These are phyloP conservation scores for Serendipita sp. DNA, from an alignment of 768 basidiomycete genomes.

Conservation along the genomic window DNA sequence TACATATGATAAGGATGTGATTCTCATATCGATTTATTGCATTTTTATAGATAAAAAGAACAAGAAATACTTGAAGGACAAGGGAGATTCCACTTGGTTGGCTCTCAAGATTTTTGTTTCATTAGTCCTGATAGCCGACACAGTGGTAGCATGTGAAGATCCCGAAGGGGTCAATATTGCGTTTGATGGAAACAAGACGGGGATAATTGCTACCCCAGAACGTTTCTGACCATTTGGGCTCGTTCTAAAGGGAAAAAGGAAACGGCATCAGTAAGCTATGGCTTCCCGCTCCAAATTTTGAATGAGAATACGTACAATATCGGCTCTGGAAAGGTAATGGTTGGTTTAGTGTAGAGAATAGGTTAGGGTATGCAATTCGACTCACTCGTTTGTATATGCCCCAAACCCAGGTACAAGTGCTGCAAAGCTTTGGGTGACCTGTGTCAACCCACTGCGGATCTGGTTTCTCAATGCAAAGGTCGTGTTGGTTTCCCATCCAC, in stretches of 20 bases:
- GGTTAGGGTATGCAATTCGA: neutral
- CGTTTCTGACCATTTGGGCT: conserved; percentile 2
- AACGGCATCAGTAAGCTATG: neutral
- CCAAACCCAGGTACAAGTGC: neutral
- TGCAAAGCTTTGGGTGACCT: neutral
- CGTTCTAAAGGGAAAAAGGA: neutral
- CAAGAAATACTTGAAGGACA: neutral
- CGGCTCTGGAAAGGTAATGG: neutral
- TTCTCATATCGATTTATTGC: too few species aligned
- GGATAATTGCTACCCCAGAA: conserved; percentile 6
- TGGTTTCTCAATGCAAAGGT: neutral
- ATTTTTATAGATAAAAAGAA: too few species aligned
- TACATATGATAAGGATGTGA: too few species aligned
- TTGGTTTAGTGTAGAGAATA: neutral
- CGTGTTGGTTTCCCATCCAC: neutral
- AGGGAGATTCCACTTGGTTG: too few species aligned
- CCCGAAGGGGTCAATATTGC: neutral
- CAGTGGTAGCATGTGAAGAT: conserved; percentile 3
- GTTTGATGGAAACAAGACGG: neutral
- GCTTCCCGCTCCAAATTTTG: neutral
- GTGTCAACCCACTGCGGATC: neutral
- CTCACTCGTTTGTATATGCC: neutral
- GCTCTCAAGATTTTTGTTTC: too few species aligned
- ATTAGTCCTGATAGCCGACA: conserved; percentile 1
- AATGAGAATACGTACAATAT: neutral